Evolutionary conservation across 2,329 filamentous ascomycete genomes (phyloP).

Genomic region (Colletotrichum nymphaeae): DNA sequence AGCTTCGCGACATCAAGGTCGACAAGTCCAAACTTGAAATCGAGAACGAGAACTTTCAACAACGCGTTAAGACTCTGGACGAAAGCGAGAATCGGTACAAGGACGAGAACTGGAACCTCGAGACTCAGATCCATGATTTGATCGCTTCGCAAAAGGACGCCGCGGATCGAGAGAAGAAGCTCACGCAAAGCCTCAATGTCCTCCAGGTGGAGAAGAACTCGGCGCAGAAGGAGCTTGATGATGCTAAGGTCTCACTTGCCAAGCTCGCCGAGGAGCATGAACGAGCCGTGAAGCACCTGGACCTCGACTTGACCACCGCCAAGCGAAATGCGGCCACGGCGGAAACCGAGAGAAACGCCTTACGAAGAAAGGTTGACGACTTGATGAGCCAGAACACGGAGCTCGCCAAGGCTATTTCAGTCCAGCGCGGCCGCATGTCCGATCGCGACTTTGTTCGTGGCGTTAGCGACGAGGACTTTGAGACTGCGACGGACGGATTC

Average conservation of each 20-base stretch:
- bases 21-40: conserved; percentile 86
- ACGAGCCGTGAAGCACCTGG: conserved; percentile 81
- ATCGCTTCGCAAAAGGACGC: conserved; percentile 79
- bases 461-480: conserved; percentile 71
- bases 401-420: conserved; percentile 84
- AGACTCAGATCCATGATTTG: conserved; percentile 90
- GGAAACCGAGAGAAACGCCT: conserved; percentile 80
- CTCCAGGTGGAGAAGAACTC: conserved; percentile 80
- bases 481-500: conserved; percentile 73
- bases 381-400: conserved; percentile 90
- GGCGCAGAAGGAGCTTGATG: conserved; percentile 88
- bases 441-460: conserved; percentile 72
- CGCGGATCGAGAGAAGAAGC: conserved; percentile 83
- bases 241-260: conserved; percentile 82
- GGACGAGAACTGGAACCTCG: conserved; percentile 98
- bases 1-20: conserved; percentile 78
- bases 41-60: conserved; percentile 82
- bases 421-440: conserved; percentile 73
- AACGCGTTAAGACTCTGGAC: conserved; percentile 84
- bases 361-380: conserved; percentile 90
- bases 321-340: conserved; percentile 83
- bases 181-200: conserved; percentile 77
- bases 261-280: conserved; percentile 86
- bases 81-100: conserved; percentile 97
- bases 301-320: conserved; percentile 86